Evolutionary conservation across 345 rosid genomes (phyloP), one percentile per base, ranked within the genome.

Genomic region (Eucalyptus cloeziana): DNA sequence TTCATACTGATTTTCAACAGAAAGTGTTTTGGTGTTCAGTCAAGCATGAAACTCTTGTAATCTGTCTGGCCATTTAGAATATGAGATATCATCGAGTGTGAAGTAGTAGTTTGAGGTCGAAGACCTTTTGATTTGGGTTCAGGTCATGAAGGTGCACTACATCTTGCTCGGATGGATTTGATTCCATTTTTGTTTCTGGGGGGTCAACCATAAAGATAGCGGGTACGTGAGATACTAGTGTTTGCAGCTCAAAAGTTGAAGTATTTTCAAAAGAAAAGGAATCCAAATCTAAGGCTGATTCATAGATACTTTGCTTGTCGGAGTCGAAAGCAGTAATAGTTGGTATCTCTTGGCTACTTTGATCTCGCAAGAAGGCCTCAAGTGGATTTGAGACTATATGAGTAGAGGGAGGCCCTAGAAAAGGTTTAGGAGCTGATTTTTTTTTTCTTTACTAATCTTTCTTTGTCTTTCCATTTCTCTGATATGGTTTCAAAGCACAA

Each of bases 171-270:
- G 6, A 56, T 56, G 30, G 6, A 56, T 24, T 56, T 56, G 62
- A 56, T 56, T 56, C 13, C 62, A 56, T 24, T 56, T 56, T 0
- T 24, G 0, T 10, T 24, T 56, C 0, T 0, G 0, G 1, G 12
- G 30, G 30, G 62, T 1, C 3, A 22, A 0, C 30, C 62, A 56
- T 21, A 56, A 56, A 56, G 62, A 56, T 56, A 56, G 62, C 4
- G 8, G 5, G 6, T 24, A 22, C 30, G 24, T 9, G 62, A 24
- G 13, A 56, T 56, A 22, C 13, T 0, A 0, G 6, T 56, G 30
- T 56, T 24, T 56, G 27, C 0, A 0, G 1, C 30, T 56, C 30
- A 56, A 22, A 56, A 3, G 6, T 56, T 56, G 62, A 24, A 56
- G 30, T 24, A 56, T 56, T 24, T 56, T 24, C 3, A 24, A 0